A percentile compares a stretch with the other conserved stretches of the same genome.
Conservation (phyloP, 1,139 yeast species). For the Scheffersomyces cryptocercus region DNA sequence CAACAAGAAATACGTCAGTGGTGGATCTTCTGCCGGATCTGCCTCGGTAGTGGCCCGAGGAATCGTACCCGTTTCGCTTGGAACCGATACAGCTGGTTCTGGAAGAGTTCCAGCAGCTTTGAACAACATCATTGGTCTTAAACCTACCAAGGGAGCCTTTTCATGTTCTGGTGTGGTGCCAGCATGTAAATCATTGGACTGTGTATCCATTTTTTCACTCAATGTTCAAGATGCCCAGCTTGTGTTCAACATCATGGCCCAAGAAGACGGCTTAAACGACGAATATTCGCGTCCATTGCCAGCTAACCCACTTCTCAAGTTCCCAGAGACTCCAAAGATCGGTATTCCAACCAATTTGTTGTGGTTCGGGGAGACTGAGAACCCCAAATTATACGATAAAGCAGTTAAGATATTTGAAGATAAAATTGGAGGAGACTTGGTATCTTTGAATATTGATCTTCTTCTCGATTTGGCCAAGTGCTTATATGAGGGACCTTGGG, state of each 20-base stretch:
- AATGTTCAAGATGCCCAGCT: conserved; percentile 82
- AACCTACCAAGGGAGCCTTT: conserved; percentile 87
- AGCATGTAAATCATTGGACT: conserved; percentile 94
- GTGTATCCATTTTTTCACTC: conserved; percentile 82
- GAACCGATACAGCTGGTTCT: conserved; percentile 98
- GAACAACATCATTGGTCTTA: conserved; percentile 86
- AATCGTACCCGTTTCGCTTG: conserved; percentile 81
- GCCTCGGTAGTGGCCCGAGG: conserved; percentile 90
- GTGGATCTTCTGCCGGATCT: conserved; percentile 97
- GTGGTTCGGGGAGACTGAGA: conserved; percentile 82
- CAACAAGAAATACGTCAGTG: conserved; percentile 74
- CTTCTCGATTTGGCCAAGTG: conserved; percentile 82
- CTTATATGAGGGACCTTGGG: conserved; percentile 98
- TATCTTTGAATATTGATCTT: conserved; percentile 65
- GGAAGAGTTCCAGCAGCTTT: conserved; percentile 98
- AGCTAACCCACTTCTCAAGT: conserved; percentile 58
- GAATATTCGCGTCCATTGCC: conserved; percentile 82
- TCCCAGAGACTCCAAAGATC: conserved; percentile 59
- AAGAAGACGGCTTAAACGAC: conserved; percentile 69
- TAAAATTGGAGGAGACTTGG: conserved; percentile 57
- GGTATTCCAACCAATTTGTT: conserved; percentile 73
- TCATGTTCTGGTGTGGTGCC: conserved; percentile 91
- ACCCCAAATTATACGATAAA: conserved; percentile 62
- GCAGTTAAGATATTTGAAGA: conserved; percentile 60
- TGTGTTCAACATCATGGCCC: conserved; percentile 67